Evolutionary conservation across 2,329 filamentous ascomycete species (phyloP).

Genomic region (Helotiales sp.): DNA sequence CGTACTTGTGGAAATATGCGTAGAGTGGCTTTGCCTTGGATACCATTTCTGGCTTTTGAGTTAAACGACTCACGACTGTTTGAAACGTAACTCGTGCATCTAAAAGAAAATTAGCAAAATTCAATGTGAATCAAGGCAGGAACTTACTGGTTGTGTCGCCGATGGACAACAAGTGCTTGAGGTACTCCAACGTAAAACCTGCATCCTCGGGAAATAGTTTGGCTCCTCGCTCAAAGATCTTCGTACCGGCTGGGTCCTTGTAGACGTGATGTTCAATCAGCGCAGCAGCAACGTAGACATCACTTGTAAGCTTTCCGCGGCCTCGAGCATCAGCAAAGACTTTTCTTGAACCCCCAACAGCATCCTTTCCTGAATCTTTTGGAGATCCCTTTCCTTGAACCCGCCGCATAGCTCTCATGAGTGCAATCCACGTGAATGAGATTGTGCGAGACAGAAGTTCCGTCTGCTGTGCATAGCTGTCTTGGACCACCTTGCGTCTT

Average conservation of each 20-base stretch:
- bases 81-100: constrained; percentile 97
- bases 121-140: not conserved
- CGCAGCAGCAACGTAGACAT: constrained; percentile 93
- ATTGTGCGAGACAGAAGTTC: constrained; percentile 82
- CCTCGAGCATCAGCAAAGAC: constrained; percentile 89
- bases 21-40: constrained; percentile 84
- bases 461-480: constrained; percentile 74
- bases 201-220: constrained; percentile 95
- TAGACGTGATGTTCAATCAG: constrained; percentile 96
- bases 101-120: constrained; percentile 45
- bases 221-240: constrained; percentile 93
- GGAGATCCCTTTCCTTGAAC: constrained; percentile 81
- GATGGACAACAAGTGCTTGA: constrained; percentile 90
- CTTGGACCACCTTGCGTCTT: constrained; percentile 64
- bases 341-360: constrained; percentile 71
- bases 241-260: constrained; percentile 88
- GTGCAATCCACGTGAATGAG: constrained; percentile 91
- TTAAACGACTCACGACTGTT: constrained; percentile 83
- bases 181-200: constrained; percentile 89
- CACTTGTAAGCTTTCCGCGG: constrained; percentile 85
- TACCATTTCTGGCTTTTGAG: constrained; percentile 74
- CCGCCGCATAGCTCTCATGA: constrained; percentile 92
- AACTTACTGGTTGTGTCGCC: constrained; percentile 90
- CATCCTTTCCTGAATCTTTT: constrained; percentile 39
- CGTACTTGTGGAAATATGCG: constrained; percentile 91